These are phyloP conservation scores for Coemansia brasiliensis DNA, from an alignment of 192 early-diverging fungal genomes.

Conservation along the genomic window DNA sequence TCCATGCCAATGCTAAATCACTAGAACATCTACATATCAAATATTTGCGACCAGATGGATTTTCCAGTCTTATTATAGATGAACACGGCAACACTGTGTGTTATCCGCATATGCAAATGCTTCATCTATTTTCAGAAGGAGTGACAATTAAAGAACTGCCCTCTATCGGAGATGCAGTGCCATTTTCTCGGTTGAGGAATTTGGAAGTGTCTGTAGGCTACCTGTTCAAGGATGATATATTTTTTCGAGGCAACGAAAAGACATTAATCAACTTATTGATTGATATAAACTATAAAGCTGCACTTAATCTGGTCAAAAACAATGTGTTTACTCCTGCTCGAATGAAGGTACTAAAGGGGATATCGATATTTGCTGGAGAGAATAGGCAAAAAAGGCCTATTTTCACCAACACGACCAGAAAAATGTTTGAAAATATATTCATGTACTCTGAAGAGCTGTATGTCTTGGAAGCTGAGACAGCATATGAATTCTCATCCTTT, in stretches of 20 bases:
- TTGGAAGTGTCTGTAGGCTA: background rate
- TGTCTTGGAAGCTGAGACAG: background rate
- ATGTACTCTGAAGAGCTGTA: background rate
- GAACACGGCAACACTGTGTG: background rate
- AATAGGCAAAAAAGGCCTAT: background rate
- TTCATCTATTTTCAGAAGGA: background rate
- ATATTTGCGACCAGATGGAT: background rate
- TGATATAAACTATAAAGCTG: background rate
- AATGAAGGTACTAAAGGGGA: background rate
- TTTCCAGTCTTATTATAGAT: background rate
- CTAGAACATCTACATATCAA: background rate
- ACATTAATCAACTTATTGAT: background rate
- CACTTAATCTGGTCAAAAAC: background rate
- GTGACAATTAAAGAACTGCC: background rate
- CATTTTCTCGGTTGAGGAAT: background rate
- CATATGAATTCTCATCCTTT: background rate
- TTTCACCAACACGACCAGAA: background rate
- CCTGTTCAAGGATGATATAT: background rate
- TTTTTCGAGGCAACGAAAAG: constrained; percentile 1
- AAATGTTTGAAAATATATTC: background rate
- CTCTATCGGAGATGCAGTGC: background rate
- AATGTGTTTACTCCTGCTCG: background rate
- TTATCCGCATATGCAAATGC: background rate
- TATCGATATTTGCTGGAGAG: background rate
- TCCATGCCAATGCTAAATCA: background rate